phyloP scores from a whole-genome alignment of 306 rosid species.

The Acacia crassicarpa region DNA sequence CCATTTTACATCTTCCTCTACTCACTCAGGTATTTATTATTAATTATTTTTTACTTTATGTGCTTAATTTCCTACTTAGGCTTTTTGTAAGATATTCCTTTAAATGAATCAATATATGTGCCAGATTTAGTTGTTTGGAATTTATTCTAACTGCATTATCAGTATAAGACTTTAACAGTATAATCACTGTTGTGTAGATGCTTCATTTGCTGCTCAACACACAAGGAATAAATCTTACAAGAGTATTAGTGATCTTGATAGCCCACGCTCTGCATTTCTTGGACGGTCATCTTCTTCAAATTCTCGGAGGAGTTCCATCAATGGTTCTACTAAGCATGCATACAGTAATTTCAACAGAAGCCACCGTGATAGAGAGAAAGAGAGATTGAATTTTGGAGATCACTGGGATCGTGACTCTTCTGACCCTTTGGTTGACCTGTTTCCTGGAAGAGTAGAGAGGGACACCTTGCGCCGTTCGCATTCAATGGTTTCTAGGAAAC shows the following conservation, averaged over 20 bases:
- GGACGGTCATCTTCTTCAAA: conserved; percentile 80
- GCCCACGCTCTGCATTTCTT: conserved; percentile 65
- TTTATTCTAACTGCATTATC: neutral
- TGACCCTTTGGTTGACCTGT: conserved; percentile 67
- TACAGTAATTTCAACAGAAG: conserved; percentile 92
- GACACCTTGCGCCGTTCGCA: conserved; percentile 79
- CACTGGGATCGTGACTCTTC: conserved; percentile 75
- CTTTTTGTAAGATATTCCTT: neutral
- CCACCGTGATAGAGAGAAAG: conserved; percentile 91
- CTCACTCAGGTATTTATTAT: conserved; percentile 57
- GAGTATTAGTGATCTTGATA: conserved; percentile 64
- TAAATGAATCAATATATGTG: neutral
- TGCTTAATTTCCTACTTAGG: neutral
- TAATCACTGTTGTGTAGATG: conserved; percentile 52
- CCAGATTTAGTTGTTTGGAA: neutral
- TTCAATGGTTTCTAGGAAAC: conserved; percentile 84
- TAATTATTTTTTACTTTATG: neutral
- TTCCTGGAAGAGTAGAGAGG: conserved; percentile 68
- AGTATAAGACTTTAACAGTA: neutral
- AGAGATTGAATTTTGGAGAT: conserved; percentile 64
- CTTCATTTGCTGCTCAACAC: conserved; percentile 48
- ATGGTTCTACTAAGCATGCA: conserved; percentile 90
- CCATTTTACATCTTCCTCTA: conserved; percentile 70
- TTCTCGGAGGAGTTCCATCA: conserved; percentile 76
- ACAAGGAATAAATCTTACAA: conserved; percentile 65